Evolutionary conservation across 768 basidiomycete species (phyloP).

Genomic region (Serendipita vermifera): DNA sequence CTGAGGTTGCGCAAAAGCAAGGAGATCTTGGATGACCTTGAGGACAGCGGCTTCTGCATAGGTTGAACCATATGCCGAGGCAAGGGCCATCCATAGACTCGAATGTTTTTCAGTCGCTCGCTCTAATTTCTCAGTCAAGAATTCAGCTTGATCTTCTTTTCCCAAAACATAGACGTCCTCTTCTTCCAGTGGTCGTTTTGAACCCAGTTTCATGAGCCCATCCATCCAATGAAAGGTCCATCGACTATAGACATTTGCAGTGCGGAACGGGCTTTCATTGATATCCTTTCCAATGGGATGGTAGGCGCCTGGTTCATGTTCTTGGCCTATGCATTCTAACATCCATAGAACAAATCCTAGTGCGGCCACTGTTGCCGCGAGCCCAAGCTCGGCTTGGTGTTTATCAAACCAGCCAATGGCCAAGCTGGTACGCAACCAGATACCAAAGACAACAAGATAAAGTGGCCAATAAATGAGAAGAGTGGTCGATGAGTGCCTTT

Average conservation of each 20-base stretch:
- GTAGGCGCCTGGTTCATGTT: conserved; percentile 26
- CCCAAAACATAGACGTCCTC: conserved; percentile 70
- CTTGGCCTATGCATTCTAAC: conserved; percentile 61
- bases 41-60: conserved; percentile 48
- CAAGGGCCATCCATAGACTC: conserved; percentile 60
- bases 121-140: conserved; percentile 50
- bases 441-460: conserved; percentile 35
- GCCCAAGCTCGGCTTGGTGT: conserved; percentile 27
- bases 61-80: conserved; percentile 64
- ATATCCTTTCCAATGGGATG: conserved; percentile 19
- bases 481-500: conserved; percentile 53
- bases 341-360: conserved; percentile 44
- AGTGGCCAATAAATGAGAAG: conserved; percentile 75
- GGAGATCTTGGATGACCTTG: conserved; percentile 65
- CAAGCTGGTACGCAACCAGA: conserved; percentile 49
- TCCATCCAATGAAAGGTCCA: conserved; percentile 87
- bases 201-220: conserved; percentile 50
- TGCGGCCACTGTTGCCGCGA: conserved; percentile 32
- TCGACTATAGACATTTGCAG: conserved; percentile 68
- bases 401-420: conserved; percentile 21
- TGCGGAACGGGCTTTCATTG: conserved; percentile 54
- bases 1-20: conserved; percentile 80
- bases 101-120: conserved; percentile 51
- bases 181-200: conserved; percentile 57
- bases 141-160: conserved; percentile 52